Conservation (phyloP, 257 asterid species). For the Petunia axillaris region DNA sequence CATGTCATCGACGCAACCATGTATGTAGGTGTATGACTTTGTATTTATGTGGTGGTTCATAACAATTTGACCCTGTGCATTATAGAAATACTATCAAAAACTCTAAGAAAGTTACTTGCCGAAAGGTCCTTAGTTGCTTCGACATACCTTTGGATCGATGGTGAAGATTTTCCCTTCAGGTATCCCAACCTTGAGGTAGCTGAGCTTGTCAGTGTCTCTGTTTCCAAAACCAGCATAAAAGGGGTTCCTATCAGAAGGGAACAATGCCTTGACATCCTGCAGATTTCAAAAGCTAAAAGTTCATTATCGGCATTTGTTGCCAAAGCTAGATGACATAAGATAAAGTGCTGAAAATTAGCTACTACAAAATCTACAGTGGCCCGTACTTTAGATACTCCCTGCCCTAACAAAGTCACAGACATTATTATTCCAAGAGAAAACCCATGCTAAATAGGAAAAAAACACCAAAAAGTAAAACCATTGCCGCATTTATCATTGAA, state of each 20-base stretch:
- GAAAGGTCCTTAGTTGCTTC: not conserved
- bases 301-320: not conserved
- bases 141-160: conserved; percentile 83
- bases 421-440: not conserved
- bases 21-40: conserved; percentile 71
- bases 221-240: conserved; percentile 99
- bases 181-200: conserved; percentile 94
- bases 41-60: conserved; percentile 75
- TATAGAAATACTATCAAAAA: conserved; percentile 9
- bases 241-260: conserved; percentile 82
- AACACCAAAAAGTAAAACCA: not conserved
- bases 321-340: conserved; percentile 10
- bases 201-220: conserved; percentile 90
- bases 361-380: not conserved
- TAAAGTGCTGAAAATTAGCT: not conserved
- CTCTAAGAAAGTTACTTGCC: conserved; percentile 11
- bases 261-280: conserved; percentile 79
- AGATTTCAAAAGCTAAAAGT: not conserved
- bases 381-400: not conserved
- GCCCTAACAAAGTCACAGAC: not conserved
- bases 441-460: not conserved
- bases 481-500: not conserved
- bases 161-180: conserved; percentile 90
- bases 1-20: conserved; percentile 76
- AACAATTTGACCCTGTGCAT: conserved; percentile 78